Evolutionary conservation across 352 stramenopile species (phyloP), one percentile per base, ranked within the genome.

Genomic region (Phytopythium delawarense): DNA sequence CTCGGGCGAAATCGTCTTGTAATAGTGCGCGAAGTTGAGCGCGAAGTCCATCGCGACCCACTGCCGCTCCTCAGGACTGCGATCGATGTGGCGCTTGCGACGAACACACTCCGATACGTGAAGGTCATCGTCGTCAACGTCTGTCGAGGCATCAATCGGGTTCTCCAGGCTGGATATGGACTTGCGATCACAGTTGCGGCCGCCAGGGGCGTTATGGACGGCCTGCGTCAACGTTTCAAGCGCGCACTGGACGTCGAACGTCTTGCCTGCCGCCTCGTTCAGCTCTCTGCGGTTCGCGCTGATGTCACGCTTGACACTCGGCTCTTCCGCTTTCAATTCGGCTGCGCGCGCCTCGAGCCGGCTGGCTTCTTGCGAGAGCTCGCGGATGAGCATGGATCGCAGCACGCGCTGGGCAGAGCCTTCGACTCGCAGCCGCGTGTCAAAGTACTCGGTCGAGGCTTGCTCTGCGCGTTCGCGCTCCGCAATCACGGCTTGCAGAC

Each of bases 31-130:
- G 21, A 86, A 83, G 42, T 87, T 78, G 1, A 79, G 48, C 48
- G 71, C 46, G 39, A 91, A 89, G 61, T 94, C 85, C 40, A 94
- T 49, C 0, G 64, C 57, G 1, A 94, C 67, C 85, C 85, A 94
- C 8, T 66, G 59, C 48, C 88, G 92, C 53, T 94, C 83, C 45
- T 90, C 83, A 0, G 37, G 23, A 0, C 75, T 68, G 18, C 81
- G 76, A 21, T 84, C 61, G 0, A 16, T 40, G 45, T 91, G 78
- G 18, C 67, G 74, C 57, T 88, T 94, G 15, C 57, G 45, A 0
- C 85, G 75, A 18, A 88, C 71, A 20, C 51, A 67, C 25, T 89
- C 74, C 9, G 65, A 68, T 2, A 76, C 8, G 18, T 73, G 56
- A 0, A 62, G 4, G 6, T 7, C 6, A 16, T 50, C 35, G 18